A percentile compares a stretch with the other conserved stretches of the same genome.
These are phyloP conservation scores for Gaultheria prostrata DNA, from an alignment of 148 eudicot genomes.

Conservation along the genomic window DNA sequence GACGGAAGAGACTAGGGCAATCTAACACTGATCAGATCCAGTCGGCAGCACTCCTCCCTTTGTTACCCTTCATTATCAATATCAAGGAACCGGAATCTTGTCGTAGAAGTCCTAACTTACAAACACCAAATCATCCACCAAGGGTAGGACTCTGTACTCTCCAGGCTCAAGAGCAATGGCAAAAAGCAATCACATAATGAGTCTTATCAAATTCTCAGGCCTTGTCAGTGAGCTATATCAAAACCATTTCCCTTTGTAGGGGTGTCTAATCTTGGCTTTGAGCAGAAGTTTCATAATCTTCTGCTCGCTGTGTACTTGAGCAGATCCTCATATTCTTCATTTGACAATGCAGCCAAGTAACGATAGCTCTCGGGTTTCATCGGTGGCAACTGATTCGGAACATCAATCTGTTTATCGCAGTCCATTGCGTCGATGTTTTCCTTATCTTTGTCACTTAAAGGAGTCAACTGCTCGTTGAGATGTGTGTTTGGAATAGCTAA, in stretches of 20 bases:
- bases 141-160: slow-evolving; percentile 13
- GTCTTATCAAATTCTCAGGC: slow-evolving; percentile 91
- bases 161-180: slow-evolving; percentile 67
- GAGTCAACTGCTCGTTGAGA: slow-evolving; percentile 55
- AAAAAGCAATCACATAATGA: slow-evolving; percentile 73
- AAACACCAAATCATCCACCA: neutral
- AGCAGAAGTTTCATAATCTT: slow-evolving; percentile 83
- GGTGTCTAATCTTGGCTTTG: slow-evolving; percentile 90
- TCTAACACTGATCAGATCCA: too few species aligned
- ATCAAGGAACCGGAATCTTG: neutral
- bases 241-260: slow-evolving; percentile 88
- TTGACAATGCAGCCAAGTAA: slow-evolving; percentile 69
- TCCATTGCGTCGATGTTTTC: slow-evolving; percentile 54
- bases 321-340: slow-evolving; percentile 84
- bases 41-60: too few species aligned
- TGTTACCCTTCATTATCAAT: too few species aligned
- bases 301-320: slow-evolving; percentile 83
- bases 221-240: slow-evolving; percentile 83
- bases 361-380: slow-evolving; percentile 88
- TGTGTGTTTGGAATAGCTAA: slow-evolving; percentile 59
- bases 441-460: slow-evolving; percentile 61
- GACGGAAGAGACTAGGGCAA: slow-evolving; percentile 38
- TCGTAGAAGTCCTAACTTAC: neutral
- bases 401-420: slow-evolving; percentile 78
- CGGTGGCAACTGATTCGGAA: slow-evolving; percentile 70